Evolutionary conservation across 2,329 filamentous ascomycete genomes (phyloP), one percentile per base, ranked within the genome.

Genomic region (Sporothrix phasma): DNA sequence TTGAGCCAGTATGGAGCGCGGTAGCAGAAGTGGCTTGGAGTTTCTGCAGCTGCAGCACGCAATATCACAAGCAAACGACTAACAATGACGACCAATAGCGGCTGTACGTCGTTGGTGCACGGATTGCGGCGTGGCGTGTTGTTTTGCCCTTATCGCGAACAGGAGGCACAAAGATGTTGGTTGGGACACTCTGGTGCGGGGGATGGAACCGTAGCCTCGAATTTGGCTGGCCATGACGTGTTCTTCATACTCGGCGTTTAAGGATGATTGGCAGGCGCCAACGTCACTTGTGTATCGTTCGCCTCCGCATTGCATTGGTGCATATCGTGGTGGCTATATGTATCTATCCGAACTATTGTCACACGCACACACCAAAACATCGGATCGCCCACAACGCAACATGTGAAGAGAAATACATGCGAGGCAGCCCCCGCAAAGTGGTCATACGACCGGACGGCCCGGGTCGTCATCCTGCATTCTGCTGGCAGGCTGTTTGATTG

Each of bases 341-440:
- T 26, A 65, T 41, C 49, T 65, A 65, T n/a, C 49, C 39, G 24
- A 15, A 47, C 29, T 58, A 65, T 62, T 41, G 41, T 65, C 63
- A 56, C 56, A 64, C 49, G 63, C 47, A 43, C 34, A 29, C 26
- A 22, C 37, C 31, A 47, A 37, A 46, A 26, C 24, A 22, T 34
- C 47, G 24, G 60, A 29, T n/a, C 39, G 39, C 13, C 11, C 31
- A 61, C 34, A 51, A 61, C 34, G 26, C 46, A 59, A 51, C 59
- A 49, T 29, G 47, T 34, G 19, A 39, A 29, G 6, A 41, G 4
- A 34, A 5, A 8, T 34, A 46, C n/a, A 8, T 39, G 45, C 24
- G 43, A 39, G 7, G 43, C 24, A 49, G 45, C 45, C 45, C 59
- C 59, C 11, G 31, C 59, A 61, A 39, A 49, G 22, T 39, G 47